Evolutionary conservation across 192 early-diverging fungal species (phyloP).

Genomic region (Entophlyctis helioformis): DNA sequence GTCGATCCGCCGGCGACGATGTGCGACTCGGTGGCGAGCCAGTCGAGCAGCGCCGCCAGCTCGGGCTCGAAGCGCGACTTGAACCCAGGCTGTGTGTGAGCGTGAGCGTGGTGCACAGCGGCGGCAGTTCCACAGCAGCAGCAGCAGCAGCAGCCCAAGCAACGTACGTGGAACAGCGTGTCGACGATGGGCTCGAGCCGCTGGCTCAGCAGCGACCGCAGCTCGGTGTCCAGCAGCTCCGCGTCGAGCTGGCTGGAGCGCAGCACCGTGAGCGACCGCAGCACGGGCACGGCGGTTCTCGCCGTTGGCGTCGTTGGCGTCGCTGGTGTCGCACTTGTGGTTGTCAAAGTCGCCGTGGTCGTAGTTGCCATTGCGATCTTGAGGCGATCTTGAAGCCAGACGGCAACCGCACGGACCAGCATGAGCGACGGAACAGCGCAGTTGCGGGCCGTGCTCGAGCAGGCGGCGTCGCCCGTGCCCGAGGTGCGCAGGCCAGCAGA

Average conservation of each 20-base stretch:
- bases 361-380: too few species aligned
- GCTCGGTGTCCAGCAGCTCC: slow-evolving; percentile 66
- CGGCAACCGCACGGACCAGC: too few species aligned
- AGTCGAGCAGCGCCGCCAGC: slow-evolving; percentile 49
- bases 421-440: too few species aligned
- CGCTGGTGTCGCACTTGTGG: too few species aligned
- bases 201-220: slow-evolving; percentile 63
- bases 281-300: too few species aligned
- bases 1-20: slow-evolving; percentile 59
- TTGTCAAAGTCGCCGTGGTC: too few species aligned
- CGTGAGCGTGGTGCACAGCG: neutral
- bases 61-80: slow-evolving; percentile 61
- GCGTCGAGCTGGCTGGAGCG: slow-evolving; percentile 79
- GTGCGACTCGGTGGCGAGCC: slow-evolving; percentile 61
- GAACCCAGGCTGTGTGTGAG: slow-evolving; percentile 42
- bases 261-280: slow-evolving; percentile 50
- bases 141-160: neutral
- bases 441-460: slow-evolving; percentile 7
- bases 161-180: slow-evolving; percentile 54
- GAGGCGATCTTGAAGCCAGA: too few species aligned
- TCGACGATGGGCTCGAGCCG: slow-evolving; percentile 59
- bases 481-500: slow-evolving; percentile 50
- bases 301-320: too few species aligned
- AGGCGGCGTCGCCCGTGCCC: slow-evolving; percentile 60
- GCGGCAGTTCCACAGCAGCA: neutral